Conservation (phyloP, 305 asterid genomes). For the Fraxinus dipetala region DNA sequence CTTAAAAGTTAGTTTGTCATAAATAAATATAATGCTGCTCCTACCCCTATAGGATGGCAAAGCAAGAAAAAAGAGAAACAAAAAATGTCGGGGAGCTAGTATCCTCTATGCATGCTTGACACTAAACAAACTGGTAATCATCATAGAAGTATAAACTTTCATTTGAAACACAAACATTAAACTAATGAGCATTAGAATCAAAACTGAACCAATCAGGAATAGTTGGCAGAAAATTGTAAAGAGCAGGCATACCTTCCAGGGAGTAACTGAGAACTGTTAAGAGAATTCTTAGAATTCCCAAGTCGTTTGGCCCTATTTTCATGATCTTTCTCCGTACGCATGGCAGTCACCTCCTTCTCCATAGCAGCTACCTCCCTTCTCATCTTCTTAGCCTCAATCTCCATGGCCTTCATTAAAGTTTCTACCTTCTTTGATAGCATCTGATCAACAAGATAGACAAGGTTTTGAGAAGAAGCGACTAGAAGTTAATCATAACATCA, state of each 20-base stretch:
- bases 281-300: constrained; percentile 60
- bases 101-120: not conserved
- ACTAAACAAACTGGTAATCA: not conserved
- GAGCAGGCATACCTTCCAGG: constrained; percentile 66
- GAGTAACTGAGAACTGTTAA: constrained; percentile 65
- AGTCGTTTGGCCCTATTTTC: constrained; percentile 73
- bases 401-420: constrained; percentile 96
- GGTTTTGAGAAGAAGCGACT: constrained; percentile 8
- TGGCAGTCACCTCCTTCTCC: constrained; percentile 99
- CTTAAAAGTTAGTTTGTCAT: not conserved
- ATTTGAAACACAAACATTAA: not conserved
- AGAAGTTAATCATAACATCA: constrained; percentile 11
- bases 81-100: not conserved
- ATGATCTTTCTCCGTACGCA: constrained; percentile 88
- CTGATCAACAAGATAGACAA: constrained; percentile 38
- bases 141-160: not conserved
- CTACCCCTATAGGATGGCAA: not conserved
- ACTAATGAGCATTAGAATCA: not conserved
- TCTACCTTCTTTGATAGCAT: constrained; percentile 98
- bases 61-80: not conserved
- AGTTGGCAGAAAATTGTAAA: constrained; percentile 3
- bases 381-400: constrained; percentile 98
- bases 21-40: not conserved
- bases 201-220: not conserved
- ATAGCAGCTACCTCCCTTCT: constrained; percentile 96